phyloP scores from a whole-genome alignment of 1,284 basidiomycete genomes.

The Pascua guehoae region DNA sequence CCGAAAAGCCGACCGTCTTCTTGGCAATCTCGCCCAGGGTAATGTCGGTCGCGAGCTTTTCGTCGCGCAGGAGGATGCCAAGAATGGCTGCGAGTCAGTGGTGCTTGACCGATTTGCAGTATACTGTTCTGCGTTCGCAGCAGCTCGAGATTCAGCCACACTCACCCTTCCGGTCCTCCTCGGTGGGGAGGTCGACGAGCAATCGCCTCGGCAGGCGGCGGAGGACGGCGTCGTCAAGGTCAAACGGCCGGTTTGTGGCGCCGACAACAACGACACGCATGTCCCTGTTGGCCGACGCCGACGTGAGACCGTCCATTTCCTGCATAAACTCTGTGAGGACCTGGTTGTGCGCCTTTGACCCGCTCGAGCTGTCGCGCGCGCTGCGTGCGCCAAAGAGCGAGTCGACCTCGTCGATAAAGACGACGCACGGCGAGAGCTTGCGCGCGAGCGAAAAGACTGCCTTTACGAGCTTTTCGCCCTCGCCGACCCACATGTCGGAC shows the following conservation, averaged over 20 bases:
- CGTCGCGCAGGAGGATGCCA: conserved; percentile 73
- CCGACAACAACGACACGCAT: conserved; percentile 88
- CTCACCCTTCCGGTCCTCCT: conserved; percentile 73
- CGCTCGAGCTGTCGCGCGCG: conserved; percentile 74
- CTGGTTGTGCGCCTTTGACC: conserved; percentile 67
- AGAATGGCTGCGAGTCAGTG: conserved; percentile 63
- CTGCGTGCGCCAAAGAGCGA: conserved; percentile 85
- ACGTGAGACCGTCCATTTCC: conserved; percentile 88
- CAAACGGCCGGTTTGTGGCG: conserved; percentile 72
- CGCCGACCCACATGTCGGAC: conserved; percentile 70
- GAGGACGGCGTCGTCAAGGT: conserved; percentile 57
- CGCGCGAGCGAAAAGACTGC: conserved; percentile 87
- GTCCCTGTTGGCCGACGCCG: conserved; percentile 62
- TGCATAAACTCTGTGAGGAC: conserved; percentile 82
- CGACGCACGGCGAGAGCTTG: conserved; percentile 81
- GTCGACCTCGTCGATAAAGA: conserved; percentile 95
- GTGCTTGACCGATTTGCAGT: too few relatives aligned
- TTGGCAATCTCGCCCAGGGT: conserved; percentile 63
- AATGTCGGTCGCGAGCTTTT: conserved; percentile 65
- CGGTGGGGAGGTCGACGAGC: conserved; percentile 77
- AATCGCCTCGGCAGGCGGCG: conserved; percentile 76
- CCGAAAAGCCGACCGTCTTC: conserved; percentile 80
- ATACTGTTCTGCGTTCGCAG: too few relatives aligned
- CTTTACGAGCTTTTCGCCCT: conserved; percentile 90
- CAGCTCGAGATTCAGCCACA: conserved; percentile 1